Conservation (phyloP, 2,329 filamentous ascomycete species). For the Neofusicoccum cordaticola region DNA sequence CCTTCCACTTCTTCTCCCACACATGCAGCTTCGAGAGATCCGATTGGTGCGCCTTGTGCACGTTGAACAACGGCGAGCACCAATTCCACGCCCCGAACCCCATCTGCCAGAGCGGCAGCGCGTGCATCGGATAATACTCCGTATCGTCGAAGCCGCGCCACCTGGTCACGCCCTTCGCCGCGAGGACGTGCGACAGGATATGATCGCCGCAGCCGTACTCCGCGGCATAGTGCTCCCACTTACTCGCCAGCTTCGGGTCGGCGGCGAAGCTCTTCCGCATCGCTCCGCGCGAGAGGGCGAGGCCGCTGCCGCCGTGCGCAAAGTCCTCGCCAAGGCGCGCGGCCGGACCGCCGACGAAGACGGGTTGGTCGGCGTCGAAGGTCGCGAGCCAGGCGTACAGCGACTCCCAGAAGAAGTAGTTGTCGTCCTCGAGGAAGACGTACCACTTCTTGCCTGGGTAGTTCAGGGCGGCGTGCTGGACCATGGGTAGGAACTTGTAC, state of each 20-base stretch:
- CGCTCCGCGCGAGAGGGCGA: slow-evolving; percentile 46
- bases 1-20: slow-evolving; percentile 28
- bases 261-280: slow-evolving; percentile 39
- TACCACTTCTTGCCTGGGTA: slow-evolving; percentile 34
- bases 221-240: slow-evolving; percentile 32
- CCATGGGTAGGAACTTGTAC: slow-evolving; percentile 58
- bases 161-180: slow-evolving; percentile 30
- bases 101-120: slow-evolving; percentile 20
- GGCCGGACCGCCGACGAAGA: slow-evolving; percentile 43
- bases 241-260: slow-evolving; percentile 37
- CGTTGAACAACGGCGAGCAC: slow-evolving; percentile 43
- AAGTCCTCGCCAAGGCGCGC: slow-evolving; percentile 30
- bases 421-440: slow-evolving; percentile 38
- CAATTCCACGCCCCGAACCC: slow-evolving; percentile 41
- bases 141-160: slow-evolving; percentile 30
- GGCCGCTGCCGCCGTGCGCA: slow-evolving; percentile 45
- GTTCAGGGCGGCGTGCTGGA: slow-evolving; percentile 47
- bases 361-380: slow-evolving; percentile 34
- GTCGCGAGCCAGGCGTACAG: slow-evolving; percentile 39
- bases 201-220: slow-evolving; percentile 37
- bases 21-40: slow-evolving; percentile 28
- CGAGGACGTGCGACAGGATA: slow-evolving; percentile 37
- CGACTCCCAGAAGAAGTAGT: slow-evolving; percentile 39
- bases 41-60: slow-evolving; percentile 34
- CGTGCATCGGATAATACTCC: slow-evolving; percentile 38